phyloP scores from a whole-genome alignment of 2,329 filamentous ascomycete species.

The Verticillium longisporum region DNA sequence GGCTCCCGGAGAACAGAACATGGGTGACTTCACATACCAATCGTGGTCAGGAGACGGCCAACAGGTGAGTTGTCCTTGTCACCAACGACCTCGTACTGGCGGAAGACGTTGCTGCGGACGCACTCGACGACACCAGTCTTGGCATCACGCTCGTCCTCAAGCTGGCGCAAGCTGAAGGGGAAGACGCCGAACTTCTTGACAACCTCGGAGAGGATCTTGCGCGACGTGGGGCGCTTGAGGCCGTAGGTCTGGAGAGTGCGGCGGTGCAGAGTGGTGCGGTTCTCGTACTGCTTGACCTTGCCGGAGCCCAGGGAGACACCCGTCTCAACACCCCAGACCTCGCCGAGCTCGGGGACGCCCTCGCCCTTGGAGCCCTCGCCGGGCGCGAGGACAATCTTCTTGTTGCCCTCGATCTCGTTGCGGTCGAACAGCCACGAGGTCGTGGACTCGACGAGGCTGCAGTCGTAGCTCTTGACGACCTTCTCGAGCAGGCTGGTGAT shows the following conservation, averaged over 20 bases:
- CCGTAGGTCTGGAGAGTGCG: conserved; percentile 87
- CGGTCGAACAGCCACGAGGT: conserved; percentile 95
- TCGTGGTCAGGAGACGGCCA: conserved; percentile 79
- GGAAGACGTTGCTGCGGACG: conserved; percentile 84
- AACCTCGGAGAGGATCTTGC: conserved; percentile 87
- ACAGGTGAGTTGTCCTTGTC: conserved; percentile 87
- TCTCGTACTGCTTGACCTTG: conserved; percentile 88
- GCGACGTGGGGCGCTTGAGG: conserved; percentile 88
- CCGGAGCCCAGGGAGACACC: conserved; percentile 84
- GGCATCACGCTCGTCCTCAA: conserved; percentile 94
- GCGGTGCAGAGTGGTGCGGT: conserved; percentile 86
- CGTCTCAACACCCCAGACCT: conserved; percentile 97
- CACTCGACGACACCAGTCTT: conserved; percentile 95
- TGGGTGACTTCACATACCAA: conserved; percentile 57
- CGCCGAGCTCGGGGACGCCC: conserved; percentile 77
- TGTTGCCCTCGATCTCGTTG: conserved; percentile 94
- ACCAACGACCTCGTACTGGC: conserved; percentile 92
- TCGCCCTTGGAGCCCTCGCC: conserved; percentile 87
- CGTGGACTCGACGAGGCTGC: conserved; percentile 93
- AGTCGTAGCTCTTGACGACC: conserved; percentile 83
- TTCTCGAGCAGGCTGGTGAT: conserved; percentile 88
- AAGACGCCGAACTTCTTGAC: conserved; percentile 97
- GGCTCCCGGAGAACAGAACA: background rate
- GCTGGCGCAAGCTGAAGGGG: conserved; percentile 94
- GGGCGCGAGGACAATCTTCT: conserved; percentile 93